Percentiles rank a stretch among this genome's conserved stretches.
Evolutionary conservation across 495 filamentous ascomycete genomes (phyloP).

Genomic region (Penicillium soppii): DNA sequence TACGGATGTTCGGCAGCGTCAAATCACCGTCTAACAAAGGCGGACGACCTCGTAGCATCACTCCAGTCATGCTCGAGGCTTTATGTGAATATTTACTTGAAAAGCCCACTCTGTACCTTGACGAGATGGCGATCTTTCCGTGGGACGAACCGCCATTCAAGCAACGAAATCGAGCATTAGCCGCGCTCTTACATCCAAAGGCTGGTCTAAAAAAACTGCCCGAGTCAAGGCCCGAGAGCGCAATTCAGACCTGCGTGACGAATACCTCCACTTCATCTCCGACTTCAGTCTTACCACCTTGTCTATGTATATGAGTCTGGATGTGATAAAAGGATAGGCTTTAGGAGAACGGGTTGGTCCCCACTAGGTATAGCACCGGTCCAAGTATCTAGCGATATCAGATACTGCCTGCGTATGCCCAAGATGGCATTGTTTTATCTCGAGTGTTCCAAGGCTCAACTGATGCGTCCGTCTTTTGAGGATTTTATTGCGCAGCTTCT

Average conservation of each 20-base stretch:
- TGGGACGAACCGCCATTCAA: conserved; percentile 5
- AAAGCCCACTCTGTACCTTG: conserved; percentile 1
- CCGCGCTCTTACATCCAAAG: conserved; percentile 7
- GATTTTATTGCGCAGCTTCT: background rate
- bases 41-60: no score
- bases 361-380: no score
- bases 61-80: no score
- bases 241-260: background rate
- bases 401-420: conserved; percentile 37
- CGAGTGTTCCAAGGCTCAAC: conserved; percentile 36
- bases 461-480: conserved; percentile 34
- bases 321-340: no score
- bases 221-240: conserved; percentile 5
- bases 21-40: no score
- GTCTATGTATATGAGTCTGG: no score
- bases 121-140: background rate
- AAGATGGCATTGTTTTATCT: conserved; percentile 33
- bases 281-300: background rate
- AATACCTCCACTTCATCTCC: background rate
- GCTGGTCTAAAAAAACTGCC: conserved; percentile 10
- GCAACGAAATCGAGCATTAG: conserved; percentile 5
- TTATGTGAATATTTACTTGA: no score
- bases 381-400: no score
- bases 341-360: no score
- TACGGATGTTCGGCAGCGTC: conserved; percentile 22